phyloP scores from a whole-genome alignment of 1,284 basidiomycete species.

The Ceratobasidium sp. region DNA sequence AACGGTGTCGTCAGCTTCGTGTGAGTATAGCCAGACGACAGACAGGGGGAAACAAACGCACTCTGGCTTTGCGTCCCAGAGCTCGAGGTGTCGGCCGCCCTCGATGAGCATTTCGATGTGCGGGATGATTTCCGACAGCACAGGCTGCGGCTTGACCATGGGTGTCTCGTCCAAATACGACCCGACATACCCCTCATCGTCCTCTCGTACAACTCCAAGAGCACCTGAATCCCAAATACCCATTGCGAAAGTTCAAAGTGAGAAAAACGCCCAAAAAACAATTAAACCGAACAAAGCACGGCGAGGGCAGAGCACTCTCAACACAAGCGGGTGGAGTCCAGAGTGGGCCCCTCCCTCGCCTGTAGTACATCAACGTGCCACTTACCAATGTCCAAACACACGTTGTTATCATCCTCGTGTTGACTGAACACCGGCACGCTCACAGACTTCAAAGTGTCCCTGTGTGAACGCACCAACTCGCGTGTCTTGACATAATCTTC shows the following conservation, averaged over 20 bases:
- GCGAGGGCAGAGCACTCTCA: not conserved
- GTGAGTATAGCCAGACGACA: not conserved
- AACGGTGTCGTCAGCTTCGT: constrained; percentile 12
- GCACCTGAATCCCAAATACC: constrained; percentile 33
- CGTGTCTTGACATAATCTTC: not conserved
- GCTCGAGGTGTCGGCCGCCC: constrained; percentile 32
- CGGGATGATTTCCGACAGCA: constrained; percentile 31
- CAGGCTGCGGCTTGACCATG: constrained; percentile 13
- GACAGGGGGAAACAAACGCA: constrained; percentile 9
- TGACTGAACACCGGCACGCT: constrained; percentile 18
- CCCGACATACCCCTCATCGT: constrained; percentile 18
- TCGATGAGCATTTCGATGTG: constrained; percentile 36
- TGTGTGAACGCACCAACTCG: not conserved
- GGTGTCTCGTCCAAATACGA: constrained; percentile 30
- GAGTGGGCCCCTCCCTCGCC: constrained; percentile 22
- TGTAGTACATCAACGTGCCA: constrained; percentile 35
- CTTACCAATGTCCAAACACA: constrained; percentile 35
- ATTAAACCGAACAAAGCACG: constrained; percentile 4
- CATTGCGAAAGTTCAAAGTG: constrained; percentile 20
- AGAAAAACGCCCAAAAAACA: constrained; percentile 1
- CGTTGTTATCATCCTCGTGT: constrained; percentile 39
- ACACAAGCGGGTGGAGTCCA: constrained; percentile 16
- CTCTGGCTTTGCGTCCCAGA: constrained; percentile 40
- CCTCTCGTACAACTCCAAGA: constrained; percentile 16
- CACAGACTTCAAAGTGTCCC: constrained; percentile 7